Evolutionary conservation across 768 basidiomycete species (phyloP).

Genomic region (Lentinula edodes): DNA sequence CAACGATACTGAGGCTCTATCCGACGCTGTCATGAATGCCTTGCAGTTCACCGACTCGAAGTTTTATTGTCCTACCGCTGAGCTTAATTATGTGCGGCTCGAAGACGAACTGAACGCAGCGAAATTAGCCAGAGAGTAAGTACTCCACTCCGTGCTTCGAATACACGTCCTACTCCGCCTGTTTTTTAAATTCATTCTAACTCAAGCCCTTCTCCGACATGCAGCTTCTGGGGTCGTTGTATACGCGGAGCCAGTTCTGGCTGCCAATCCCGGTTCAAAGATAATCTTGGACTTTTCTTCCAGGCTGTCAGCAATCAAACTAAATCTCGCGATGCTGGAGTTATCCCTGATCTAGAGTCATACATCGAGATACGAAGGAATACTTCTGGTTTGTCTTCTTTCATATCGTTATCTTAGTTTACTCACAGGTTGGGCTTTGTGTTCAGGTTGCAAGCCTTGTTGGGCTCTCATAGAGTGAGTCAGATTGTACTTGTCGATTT

Average conservation of each 20-base stretch:
- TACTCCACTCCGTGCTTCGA: background rate
- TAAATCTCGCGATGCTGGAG: conserved; percentile 42
- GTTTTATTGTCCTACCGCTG: conserved; percentile 41
- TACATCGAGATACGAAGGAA: conserved; percentile 71
- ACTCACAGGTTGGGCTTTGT: background rate
- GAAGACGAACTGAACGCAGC: conserved; percentile 47
- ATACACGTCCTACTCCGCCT: background rate
- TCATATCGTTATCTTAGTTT: background rate
- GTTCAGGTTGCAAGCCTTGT: conserved; percentile 57
- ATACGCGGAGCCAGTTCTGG: conserved; percentile 51
- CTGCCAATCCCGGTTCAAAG: conserved; percentile 62
- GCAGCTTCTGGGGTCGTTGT: conserved; percentile 66
- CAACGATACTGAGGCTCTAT: conserved; percentile 49
- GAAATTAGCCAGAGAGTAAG: conserved; percentile 66
- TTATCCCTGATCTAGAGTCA: conserved; percentile 65
- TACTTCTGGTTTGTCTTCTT: conserved; percentile 46
- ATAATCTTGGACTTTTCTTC: conserved; percentile 65
- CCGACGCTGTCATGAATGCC: conserved; percentile 67
- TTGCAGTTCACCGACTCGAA: conserved; percentile 44
- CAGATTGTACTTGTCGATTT: background rate
- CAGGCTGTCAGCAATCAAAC: conserved; percentile 63
- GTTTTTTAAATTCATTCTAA: background rate
- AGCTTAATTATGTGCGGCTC: conserved; percentile 29
- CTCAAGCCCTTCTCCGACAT: conserved; percentile 3
- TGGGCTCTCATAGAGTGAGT: conserved; percentile 70